Conservation (phyloP, 176 grass and related monocot genomes). For the Eleusine indica region DNA sequence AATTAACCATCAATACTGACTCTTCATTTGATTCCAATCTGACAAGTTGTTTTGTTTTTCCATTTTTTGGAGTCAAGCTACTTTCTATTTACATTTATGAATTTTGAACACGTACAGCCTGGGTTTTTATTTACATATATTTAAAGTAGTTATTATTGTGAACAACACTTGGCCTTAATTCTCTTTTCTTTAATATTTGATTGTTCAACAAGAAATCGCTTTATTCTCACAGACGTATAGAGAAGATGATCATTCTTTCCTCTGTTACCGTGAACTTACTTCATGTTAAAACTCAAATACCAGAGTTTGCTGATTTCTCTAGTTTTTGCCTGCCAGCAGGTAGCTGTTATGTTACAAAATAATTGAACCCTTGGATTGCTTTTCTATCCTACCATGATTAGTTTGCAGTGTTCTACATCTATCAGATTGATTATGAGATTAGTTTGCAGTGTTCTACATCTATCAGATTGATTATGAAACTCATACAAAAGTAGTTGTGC, state of each 20-base stretch:
- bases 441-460: slow-evolving; percentile 5
- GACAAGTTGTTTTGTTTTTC: background rate
- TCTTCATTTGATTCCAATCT: background rate
- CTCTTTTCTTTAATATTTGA: background rate
- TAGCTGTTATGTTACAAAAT: background rate
- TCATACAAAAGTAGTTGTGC: background rate
- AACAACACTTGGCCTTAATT: background rate
- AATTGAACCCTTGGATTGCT: background rate
- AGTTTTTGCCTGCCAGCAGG: background rate
- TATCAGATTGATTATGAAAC: slow-evolving; percentile 6
- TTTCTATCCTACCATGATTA: background rate
- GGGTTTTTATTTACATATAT: background rate
- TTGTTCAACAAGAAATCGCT: background rate
- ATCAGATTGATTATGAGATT: background rate
- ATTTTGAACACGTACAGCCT: background rate
- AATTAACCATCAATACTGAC: background rate
- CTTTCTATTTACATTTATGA: background rate
- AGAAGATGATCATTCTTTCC: background rate
- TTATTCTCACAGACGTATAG: background rate
- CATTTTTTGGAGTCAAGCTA: background rate
- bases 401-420: slow-evolving; percentile 3
- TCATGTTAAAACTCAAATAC: background rate
- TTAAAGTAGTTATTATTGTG: background rate
- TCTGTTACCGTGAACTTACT: background rate
- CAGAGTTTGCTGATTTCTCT: background rate